Evolutionary conservation across 495 filamentous ascomycete species (phyloP).

Genomic region (Penicillium atrosanguineum): DNA sequence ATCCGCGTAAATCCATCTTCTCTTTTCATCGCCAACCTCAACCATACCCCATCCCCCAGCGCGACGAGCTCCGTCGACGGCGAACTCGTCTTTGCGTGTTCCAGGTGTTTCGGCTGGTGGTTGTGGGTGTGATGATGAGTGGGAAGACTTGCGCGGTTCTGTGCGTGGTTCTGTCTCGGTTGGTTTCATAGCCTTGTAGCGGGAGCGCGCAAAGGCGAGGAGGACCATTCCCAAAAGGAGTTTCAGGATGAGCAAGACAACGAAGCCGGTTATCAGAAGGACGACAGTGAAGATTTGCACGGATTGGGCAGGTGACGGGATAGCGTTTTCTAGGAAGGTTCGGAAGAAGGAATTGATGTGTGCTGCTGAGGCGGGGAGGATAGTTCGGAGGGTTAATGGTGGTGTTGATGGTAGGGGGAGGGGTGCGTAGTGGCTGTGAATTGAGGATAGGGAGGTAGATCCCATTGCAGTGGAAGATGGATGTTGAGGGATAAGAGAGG

Average conservation of each 20-base stretch:
- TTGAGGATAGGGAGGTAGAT: conserved; percentile 59
- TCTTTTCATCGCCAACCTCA: conserved; percentile 84
- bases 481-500: conserved; percentile 73
- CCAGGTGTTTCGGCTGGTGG: neutral
- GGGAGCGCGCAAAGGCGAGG: conserved; percentile 66
- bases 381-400: conserved; percentile 36
- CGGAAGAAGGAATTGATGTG: conserved; percentile 38
- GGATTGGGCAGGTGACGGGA: conserved; percentile 44
- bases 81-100: conserved; percentile 43
- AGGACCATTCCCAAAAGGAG: conserved; percentile 81
- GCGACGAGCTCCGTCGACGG: conserved; percentile 66
- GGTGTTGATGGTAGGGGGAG: conserved; percentile 28
- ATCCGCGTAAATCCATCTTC: conserved; percentile 82
- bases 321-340: conserved; percentile 40
- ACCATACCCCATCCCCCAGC: conserved; percentile 80
- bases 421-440: conserved; percentile 52
- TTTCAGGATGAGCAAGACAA: conserved; percentile 75
- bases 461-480: conserved; percentile 67
- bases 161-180: conserved; percentile 52
- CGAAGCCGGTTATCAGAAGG: conserved; percentile 72
- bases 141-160: conserved; percentile 26
- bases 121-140: conserved; percentile 2
- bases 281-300: conserved; percentile 61
- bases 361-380: conserved; percentile 35
- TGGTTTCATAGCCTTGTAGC: conserved; percentile 78